A percentile compares a stretch with the other conserved stretches of the same genome.
phyloP scores from a whole-genome alignment of 176 grass and related monocot genomes.

The Aegilops umbellulata region DNA sequence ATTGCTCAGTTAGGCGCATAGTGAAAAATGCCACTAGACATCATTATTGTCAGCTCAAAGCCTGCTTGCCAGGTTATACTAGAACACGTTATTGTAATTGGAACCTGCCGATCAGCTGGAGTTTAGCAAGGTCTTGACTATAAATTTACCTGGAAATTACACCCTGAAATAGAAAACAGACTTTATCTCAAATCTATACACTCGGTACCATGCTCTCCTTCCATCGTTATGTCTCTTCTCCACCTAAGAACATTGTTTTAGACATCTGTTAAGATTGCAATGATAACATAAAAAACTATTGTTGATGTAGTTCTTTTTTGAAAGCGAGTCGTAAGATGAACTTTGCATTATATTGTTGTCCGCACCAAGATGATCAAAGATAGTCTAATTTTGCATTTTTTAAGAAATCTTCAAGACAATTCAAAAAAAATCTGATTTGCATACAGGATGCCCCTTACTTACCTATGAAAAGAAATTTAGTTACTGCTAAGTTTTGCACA shows the following conservation, averaged over 20 bases:
- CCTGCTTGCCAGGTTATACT: no score
- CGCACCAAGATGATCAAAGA: not conserved
- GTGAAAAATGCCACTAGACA: no score
- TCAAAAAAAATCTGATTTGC: not conserved
- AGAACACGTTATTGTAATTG: no score
- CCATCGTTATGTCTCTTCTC: not conserved
- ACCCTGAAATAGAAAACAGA: not conserved
- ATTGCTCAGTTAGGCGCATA: no score
- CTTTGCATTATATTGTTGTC: no score
- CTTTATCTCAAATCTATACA: not conserved
- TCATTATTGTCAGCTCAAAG: no score
- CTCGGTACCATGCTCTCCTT: no score
- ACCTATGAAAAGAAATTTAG: not conserved
- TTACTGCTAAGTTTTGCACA: not conserved
- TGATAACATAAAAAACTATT: not conserved
- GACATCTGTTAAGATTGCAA: not conserved
- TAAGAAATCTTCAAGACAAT: not conserved
- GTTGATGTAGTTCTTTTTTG: not conserved
- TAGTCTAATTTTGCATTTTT: not conserved
- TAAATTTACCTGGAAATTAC: not conserved
- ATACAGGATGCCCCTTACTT: not conserved
- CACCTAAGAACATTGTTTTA: slow-evolving; percentile 20
- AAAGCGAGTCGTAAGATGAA: not conserved
- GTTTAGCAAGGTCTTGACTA: slow-evolving; percentile 38
- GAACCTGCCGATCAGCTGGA: slow-evolving; percentile 39